Conservation (phyloP, 495 filamentous ascomycete genomes). For the Xylaria bambusicola region DNA sequence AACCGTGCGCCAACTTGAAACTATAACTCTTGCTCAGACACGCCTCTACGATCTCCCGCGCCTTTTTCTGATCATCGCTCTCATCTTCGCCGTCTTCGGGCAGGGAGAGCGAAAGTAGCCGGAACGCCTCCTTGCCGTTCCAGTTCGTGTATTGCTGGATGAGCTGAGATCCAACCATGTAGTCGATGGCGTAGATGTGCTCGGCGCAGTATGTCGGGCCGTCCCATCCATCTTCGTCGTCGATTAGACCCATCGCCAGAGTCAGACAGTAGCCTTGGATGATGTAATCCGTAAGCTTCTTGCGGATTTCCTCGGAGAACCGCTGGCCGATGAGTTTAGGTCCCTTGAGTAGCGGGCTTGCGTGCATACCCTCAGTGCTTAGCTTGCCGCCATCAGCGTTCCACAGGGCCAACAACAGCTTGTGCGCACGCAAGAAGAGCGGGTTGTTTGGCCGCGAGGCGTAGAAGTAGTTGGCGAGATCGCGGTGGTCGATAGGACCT, state of each 20-base stretch:
- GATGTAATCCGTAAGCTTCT: constrained; percentile 54
- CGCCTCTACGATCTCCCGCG: constrained; percentile 52
- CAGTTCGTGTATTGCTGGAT: constrained; percentile 54
- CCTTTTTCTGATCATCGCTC: constrained; percentile 49
- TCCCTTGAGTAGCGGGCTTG: constrained; percentile 47
- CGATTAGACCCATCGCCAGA: constrained; percentile 53
- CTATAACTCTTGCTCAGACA: constrained; percentile 50
- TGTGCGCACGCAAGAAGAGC: constrained; percentile 52
- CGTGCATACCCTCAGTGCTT: constrained; percentile 55
- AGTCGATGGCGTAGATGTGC: constrained; percentile 52
- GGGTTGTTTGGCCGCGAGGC: constrained; percentile 43
- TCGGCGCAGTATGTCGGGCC: constrained; percentile 51
- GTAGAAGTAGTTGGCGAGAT: constrained; percentile 55
- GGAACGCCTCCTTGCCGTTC: constrained; percentile 50
- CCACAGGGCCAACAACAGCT: constrained; percentile 53
- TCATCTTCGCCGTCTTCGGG: constrained; percentile 47
- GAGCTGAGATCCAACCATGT: constrained; percentile 51
- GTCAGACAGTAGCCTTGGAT: constrained; percentile 53
- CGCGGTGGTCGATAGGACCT: constrained; percentile 34
- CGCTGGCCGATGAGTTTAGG: constrained; percentile 39
- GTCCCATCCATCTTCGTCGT: constrained; percentile 54
- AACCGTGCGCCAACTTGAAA: constrained; percentile 57
- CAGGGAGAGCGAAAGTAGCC: constrained; percentile 51
- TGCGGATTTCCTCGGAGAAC: constrained; percentile 37
- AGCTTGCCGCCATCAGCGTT: constrained; percentile 48